These are phyloP conservation scores for Globisporangium orthogonon DNA, from an alignment of 352 stramenopile species.

Conservation along the genomic window DNA sequence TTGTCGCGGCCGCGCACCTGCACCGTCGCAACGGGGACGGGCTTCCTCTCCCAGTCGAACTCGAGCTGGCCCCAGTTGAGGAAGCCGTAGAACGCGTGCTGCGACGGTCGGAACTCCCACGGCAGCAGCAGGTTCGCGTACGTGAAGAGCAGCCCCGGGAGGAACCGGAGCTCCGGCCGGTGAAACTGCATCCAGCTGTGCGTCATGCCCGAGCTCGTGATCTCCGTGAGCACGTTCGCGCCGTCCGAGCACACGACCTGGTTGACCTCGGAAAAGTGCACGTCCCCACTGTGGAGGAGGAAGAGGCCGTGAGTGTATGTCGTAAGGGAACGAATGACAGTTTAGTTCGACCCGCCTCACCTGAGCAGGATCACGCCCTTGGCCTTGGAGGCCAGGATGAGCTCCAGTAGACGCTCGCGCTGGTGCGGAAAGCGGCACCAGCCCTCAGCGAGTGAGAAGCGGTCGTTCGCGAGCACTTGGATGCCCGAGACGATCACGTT, in stretches of 20 bases:
- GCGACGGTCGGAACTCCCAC: constrained; percentile 66
- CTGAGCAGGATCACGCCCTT: constrained; percentile 87
- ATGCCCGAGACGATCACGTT: constrained; percentile 92
- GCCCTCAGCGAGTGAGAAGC: constrained; percentile 78
- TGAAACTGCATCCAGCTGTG: constrained; percentile 91
- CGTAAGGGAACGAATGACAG: too few relatives aligned
- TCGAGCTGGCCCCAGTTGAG: constrained; percentile 93
- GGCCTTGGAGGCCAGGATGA: constrained; percentile 77
- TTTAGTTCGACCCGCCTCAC: too few relatives aligned
- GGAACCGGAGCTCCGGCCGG: constrained; percentile 37
- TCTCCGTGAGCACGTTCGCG: constrained; percentile 61
- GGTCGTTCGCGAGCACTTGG: constrained; percentile 82
- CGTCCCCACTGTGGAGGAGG: constrained; percentile 54
- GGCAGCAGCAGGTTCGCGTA: constrained; percentile 66
- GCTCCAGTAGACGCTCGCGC: constrained; percentile 75
- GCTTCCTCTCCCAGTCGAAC: constrained; percentile 77
- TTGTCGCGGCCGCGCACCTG: constrained; percentile 52
- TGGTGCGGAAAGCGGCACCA: constrained; percentile 87
- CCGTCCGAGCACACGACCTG: constrained; percentile 84
- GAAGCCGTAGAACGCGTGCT: constrained; percentile 74
- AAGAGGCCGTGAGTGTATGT: too few relatives aligned
- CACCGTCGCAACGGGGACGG: constrained; percentile 51
- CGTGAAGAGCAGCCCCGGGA: constrained; percentile 61
- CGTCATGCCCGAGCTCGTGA: constrained; percentile 92
- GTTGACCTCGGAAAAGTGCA: constrained; percentile 91